Percentiles rank a stretch among this genome's conserved stretches.
These are phyloP conservation scores for Pisolithus albus DNA, from an alignment of 768 basidiomycete species.

Conservation along the genomic window DNA sequence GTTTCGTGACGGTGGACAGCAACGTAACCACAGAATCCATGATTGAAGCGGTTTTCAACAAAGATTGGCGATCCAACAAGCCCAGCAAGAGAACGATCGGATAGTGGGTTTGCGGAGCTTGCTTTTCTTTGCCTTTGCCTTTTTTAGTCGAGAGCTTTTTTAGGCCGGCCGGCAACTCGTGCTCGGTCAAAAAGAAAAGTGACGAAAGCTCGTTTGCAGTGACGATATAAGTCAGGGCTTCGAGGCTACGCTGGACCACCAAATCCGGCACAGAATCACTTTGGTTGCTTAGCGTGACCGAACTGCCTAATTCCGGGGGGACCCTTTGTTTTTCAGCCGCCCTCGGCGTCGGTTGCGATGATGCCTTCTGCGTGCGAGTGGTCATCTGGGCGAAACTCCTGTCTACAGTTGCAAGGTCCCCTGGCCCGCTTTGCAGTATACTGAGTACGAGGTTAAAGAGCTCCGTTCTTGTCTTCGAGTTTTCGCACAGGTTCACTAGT, in stretches of 20 bases:
- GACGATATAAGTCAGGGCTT: constrained; percentile 85
- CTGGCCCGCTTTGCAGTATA: constrained; percentile 91
- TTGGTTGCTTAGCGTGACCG: constrained; percentile 47
- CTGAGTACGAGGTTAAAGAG: constrained; percentile 91
- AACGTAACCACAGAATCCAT: constrained; percentile 90
- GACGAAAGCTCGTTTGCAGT: constrained; percentile 77
- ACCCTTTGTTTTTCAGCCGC: constrained; percentile 66
- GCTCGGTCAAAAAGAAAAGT: constrained; percentile 92
- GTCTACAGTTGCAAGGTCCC: constrained; percentile 87
- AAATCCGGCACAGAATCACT: constrained; percentile 86
- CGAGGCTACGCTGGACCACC: constrained; percentile 90
- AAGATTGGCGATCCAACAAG: constrained; percentile 77
- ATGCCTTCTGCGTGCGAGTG: constrained; percentile 55
- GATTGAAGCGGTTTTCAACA: constrained; percentile 82
- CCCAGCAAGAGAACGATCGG: constrained; percentile 87
- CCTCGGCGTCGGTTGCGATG: constrained; percentile 33
- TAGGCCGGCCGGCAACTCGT: constrained; percentile 79
- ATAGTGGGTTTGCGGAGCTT: constrained; percentile 72
- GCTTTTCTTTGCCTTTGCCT: constrained; percentile 94
- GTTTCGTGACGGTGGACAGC: constrained; percentile 82
- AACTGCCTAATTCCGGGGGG: constrained; percentile 43
- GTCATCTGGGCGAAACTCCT: constrained; percentile 91
- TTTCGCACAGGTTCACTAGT: constrained; percentile 93
- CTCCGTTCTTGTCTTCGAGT: constrained; percentile 83
- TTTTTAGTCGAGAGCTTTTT: constrained; percentile 67